A percentile compares a stretch with the other conserved stretches of the same genome.
Conservation (phyloP, 164 flowering plant genomes). For the Akebia trifoliata region DNA sequence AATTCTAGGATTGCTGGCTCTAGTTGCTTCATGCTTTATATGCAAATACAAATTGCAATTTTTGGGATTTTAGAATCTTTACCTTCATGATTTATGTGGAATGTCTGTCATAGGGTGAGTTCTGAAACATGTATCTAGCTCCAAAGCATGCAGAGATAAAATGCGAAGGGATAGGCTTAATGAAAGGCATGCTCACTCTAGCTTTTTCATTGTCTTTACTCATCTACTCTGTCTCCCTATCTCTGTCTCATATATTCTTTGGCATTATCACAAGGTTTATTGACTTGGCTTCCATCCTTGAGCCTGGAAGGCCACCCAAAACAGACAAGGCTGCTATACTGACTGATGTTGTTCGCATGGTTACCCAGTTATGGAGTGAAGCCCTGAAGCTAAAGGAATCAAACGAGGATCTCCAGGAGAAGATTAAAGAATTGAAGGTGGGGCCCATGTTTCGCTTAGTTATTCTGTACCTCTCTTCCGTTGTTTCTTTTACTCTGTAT, state of each 20-base stretch:
- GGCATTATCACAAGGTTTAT: constrained; percentile 47
- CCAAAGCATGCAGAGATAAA: constrained; percentile 79
- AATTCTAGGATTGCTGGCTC: not conserved
- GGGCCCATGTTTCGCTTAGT: not conserved
- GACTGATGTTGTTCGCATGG: constrained; percentile 83
- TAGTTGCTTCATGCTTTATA: not conserved
- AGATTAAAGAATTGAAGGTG: constrained; percentile 87
- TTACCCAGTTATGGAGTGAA: constrained; percentile 70
- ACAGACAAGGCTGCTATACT: constrained; percentile 80
- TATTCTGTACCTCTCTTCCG: too few species aligned
- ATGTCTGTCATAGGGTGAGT: constrained; percentile 38
- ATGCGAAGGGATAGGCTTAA: constrained; percentile 66
- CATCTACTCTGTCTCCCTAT: constrained; percentile 7
- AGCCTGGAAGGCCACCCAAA: constrained; percentile 88
- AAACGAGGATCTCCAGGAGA: constrained; percentile 71
- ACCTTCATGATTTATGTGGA: too few species aligned
- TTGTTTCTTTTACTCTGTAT: not conserved
- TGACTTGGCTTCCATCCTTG: constrained; percentile 73
- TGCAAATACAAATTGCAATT: not conserved
- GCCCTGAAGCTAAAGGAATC: constrained; percentile 77
- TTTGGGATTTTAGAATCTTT: too few species aligned
- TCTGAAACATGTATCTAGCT: constrained; percentile 45
- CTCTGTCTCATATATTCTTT: not conserved
- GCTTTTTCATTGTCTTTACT: too few species aligned
- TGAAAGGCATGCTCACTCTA: constrained; percentile 72